phyloP scores from a whole-genome alignment of 352 stramenopile species.

The Globisporangium okanoganense region DNA sequence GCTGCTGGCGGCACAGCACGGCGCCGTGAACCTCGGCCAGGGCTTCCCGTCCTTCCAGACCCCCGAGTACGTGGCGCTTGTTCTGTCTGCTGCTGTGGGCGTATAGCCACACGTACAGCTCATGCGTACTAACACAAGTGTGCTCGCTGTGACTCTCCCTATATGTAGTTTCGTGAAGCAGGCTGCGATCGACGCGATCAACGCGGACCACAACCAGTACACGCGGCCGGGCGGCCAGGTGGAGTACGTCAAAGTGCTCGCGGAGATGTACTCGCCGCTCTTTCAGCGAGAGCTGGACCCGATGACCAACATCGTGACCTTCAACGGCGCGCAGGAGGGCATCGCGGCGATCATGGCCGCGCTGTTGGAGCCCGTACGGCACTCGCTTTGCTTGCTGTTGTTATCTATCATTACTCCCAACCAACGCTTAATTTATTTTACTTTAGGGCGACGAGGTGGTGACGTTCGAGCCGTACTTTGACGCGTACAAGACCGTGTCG shows the following conservation, averaged over 20 bases:
- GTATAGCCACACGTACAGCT: neutral
- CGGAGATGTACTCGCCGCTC: conserved; percentile 74
- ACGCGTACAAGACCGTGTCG: conserved; percentile 85
- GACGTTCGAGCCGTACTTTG: conserved; percentile 89
- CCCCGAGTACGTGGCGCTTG: conserved; percentile 34
- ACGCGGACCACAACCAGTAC: conserved; percentile 85
- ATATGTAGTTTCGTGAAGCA: conserved; percentile 86
- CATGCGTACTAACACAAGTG: neutral
- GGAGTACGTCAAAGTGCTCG: conserved; percentile 75
- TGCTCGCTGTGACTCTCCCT: neutral
- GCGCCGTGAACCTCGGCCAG: conserved; percentile 94
- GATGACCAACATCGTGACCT: conserved; percentile 82
- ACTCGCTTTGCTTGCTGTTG: too few relatives aligned
- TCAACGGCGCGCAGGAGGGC: conserved; percentile 86
- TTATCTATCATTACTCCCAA: too few relatives aligned
- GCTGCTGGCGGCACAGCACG: conserved; percentile 70
- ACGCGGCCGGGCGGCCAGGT: conserved; percentile 81
- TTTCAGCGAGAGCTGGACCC: conserved; percentile 63
- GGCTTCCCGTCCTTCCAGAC: conserved; percentile 96
- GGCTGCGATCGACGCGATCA: conserved; percentile 80
- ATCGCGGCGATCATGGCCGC: conserved; percentile 80
- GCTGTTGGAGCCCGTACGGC: conserved; percentile 58
- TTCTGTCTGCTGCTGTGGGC: neutral
- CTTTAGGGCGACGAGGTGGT: conserved; percentile 77
- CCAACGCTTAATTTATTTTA: neutral